Evolutionary conservation across 1,139 yeast genomes (phyloP).

Genomic region (Citeromyces hawaiiensis): DNA sequence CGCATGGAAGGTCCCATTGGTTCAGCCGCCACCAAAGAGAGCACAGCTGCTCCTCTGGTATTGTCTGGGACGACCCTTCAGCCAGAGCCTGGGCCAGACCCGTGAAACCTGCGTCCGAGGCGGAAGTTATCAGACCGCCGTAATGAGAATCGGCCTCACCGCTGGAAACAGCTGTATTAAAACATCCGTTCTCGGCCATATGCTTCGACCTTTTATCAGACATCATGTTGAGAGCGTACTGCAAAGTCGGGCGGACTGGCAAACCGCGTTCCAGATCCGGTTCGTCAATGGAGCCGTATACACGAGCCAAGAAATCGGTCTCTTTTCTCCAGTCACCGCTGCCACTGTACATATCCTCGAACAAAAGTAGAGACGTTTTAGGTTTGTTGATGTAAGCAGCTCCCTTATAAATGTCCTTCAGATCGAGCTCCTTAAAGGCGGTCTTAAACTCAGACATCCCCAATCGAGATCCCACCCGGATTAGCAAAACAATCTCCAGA

Average conservation of each 20-base stretch:
- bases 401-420: conserved; percentile 17
- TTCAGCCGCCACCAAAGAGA: conserved; percentile 42
- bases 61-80: conserved; percentile 3
- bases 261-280: conserved; percentile 51
- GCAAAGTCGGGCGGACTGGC: conserved; percentile 41
- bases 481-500: conserved; percentile 23
- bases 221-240: conserved; percentile 31
- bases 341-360: conserved; percentile 31
- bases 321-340: conserved; percentile 7
- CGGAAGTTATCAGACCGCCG: conserved; percentile 19
- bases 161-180: conserved; percentile 29
- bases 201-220: conserved; percentile 25
- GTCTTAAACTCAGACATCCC: conserved; percentile 19
- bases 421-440: conserved; percentile 23
- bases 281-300: conserved; percentile 28
- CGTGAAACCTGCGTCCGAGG: conserved; percentile 30
- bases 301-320: conserved; percentile 4
- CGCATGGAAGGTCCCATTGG: conserved; percentile 54
- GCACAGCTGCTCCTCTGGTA: neutral
- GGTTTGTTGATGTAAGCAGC: conserved; percentile 24
- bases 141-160: conserved; percentile 3
- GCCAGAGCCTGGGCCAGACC: conserved; percentile 28
- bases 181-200: conserved; percentile 40
- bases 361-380: conserved; percentile 36
- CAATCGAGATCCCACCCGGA: conserved; percentile 30